Conservation (phyloP, 257 asterid species). For the Scutellaria barbata region DNA sequence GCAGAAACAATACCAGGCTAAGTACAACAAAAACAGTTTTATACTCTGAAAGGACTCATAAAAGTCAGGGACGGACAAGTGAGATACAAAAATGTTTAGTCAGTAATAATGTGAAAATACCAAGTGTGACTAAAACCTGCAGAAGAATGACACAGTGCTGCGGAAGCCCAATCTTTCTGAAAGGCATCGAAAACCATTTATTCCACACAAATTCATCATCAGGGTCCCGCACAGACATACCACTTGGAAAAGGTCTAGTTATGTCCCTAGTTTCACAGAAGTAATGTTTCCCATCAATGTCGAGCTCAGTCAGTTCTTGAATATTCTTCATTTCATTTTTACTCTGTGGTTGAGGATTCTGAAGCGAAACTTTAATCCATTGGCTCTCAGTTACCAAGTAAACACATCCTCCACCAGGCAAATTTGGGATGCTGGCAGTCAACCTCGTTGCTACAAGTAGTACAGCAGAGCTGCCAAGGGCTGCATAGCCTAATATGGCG, state of each 20-base stretch:
- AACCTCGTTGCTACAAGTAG: slow-evolving; percentile 87
- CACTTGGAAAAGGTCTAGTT: slow-evolving; percentile 96
- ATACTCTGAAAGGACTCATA: slow-evolving; percentile 18
- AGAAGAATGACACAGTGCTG: slow-evolving; percentile 88
- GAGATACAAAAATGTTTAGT: slow-evolving; percentile 9
- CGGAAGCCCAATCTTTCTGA: slow-evolving; percentile 82
- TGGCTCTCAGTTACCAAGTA: slow-evolving; percentile 89
- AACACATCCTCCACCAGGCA: slow-evolving; percentile 96
- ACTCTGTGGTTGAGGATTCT: slow-evolving; percentile 87
- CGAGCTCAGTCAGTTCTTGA: slow-evolving; percentile 90
- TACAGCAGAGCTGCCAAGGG: slow-evolving; percentile 77
- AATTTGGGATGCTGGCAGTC: slow-evolving; percentile 75
- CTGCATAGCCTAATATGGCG: slow-evolving; percentile 90
- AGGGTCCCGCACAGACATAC: slow-evolving; percentile 75
- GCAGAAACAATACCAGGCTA: slow-evolving; percentile 14
- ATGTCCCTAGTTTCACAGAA: slow-evolving; percentile 93
- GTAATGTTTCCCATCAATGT: slow-evolving; percentile 91
- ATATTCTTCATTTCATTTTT: slow-evolving; percentile 84
- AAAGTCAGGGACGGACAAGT: slow-evolving; percentile 1
- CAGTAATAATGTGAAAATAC: slow-evolving; percentile 46
- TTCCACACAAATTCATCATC: slow-evolving; percentile 99
- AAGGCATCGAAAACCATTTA: slow-evolving; percentile 89
- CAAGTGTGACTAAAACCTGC: slow-evolving; percentile 71
- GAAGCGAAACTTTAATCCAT: slow-evolving; percentile 89
- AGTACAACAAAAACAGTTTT: slow-evolving; percentile 15